phyloP scores from a whole-genome alignment of 164 flowering plant genomes.

The Kingdonia uniflora region DNA sequence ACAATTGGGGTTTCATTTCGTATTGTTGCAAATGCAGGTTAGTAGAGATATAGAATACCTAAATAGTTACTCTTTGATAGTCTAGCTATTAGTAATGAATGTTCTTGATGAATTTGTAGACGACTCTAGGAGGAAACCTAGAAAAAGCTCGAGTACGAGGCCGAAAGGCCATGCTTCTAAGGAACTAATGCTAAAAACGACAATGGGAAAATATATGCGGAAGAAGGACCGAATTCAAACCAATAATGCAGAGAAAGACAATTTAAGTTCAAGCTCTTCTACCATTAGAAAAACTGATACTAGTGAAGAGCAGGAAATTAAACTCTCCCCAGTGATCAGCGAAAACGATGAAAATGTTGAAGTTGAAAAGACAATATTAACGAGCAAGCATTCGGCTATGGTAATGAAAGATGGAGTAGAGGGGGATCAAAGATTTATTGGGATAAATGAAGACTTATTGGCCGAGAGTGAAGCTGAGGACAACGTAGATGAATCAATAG shows the following conservation, averaged over 20 bases:
- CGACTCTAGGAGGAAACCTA: conserved; percentile 57
- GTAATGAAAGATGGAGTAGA: conserved; percentile 9
- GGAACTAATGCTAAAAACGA: conserved; percentile 48
- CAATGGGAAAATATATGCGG: conserved; percentile 33
- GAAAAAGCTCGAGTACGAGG: conserved; percentile 37
- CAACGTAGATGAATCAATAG: conserved; percentile 8
- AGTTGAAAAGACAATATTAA: conserved; percentile 9
- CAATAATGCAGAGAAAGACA: conserved; percentile 26
- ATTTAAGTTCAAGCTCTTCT: conserved; percentile 17
- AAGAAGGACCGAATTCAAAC: conserved; percentile 29
- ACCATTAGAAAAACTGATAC: conserved; percentile 1
- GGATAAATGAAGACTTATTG: conserved; percentile 11
- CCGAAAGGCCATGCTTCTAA: conserved; percentile 40
- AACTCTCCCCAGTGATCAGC: conserved; percentile 8
- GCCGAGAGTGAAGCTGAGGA: conserved; percentile 9
- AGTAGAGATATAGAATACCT: conserved; percentile 7
- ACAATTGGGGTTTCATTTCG: conserved; percentile 21
- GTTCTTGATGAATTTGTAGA: conserved; percentile 27
- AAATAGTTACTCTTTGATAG: no score
- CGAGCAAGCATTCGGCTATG: conserved; percentile 3
- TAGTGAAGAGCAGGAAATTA: conserved; percentile 15
- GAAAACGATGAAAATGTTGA: conserved; percentile 19
- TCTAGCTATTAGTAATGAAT: no score
- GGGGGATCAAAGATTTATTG: conserved; percentile 19
- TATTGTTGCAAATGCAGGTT: conserved; percentile 49